These are phyloP conservation scores for Lenzites betulinus DNA, from an alignment of 768 basidiomycete species.

Conservation along the genomic window DNA sequence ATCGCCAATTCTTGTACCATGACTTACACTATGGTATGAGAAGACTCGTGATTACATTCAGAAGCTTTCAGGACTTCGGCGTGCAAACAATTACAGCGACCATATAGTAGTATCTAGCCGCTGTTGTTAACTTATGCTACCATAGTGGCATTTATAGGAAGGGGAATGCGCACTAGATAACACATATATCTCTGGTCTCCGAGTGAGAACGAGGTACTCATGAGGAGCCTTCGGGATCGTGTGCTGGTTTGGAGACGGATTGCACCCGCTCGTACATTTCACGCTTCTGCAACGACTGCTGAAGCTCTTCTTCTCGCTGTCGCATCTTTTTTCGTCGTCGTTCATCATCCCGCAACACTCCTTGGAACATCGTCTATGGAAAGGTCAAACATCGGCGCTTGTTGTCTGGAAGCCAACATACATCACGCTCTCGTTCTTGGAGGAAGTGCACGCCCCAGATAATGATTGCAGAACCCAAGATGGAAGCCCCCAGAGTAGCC, in stretches of 20 bases:
- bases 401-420: slow-evolving; percentile 33
- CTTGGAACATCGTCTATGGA: slow-evolving; percentile 83
- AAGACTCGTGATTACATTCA: too few species aligned
- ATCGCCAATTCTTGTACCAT: too few species aligned
- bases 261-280: slow-evolving; percentile 65
- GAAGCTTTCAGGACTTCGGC: too few species aligned
- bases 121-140: too few species aligned
- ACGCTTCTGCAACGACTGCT: slow-evolving; percentile 62
- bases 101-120: too few species aligned
- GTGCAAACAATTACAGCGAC: too few species aligned
- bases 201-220: neutral
- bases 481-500: slow-evolving; percentile 67
- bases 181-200: too few species aligned
- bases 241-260: slow-evolving; percentile 24
- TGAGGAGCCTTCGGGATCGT: neutral
- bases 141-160: too few species aligned
- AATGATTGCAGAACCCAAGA: slow-evolving; percentile 63
- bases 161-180: too few species aligned
- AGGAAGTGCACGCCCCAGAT: slow-evolving; percentile 91
- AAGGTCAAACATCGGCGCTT: neutral
- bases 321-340: slow-evolving; percentile 71
- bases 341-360: slow-evolving; percentile 87
- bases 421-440: slow-evolving; percentile 82
- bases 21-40: too few species aligned
- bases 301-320: slow-evolving; percentile 62